Percentiles rank a stretch among this genome's conserved stretches.
Conservation (phyloP, 2,329 filamentous ascomycete species). For the Sporothrix pseudoabietina region DNA sequence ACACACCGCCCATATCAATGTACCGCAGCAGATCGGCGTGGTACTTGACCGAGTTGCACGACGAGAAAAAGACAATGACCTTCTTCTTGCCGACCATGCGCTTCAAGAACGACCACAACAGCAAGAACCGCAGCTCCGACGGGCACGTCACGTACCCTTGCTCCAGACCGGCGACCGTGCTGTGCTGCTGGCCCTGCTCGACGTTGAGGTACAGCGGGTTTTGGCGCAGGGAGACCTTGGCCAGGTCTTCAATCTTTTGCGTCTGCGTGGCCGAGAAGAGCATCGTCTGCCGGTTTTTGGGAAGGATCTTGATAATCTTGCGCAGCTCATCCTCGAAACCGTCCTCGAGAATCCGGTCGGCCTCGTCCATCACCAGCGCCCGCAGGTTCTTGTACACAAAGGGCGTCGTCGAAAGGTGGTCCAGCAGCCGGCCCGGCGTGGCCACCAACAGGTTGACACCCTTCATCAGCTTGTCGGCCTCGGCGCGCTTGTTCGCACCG, state of each 20-base stretch:
- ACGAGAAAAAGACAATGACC: slow-evolving; percentile 95
- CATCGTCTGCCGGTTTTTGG: slow-evolving; percentile 88
- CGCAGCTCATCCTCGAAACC: slow-evolving; percentile 99
- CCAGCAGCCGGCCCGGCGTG: slow-evolving; percentile 87
- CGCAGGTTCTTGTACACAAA: slow-evolving; percentile 93
- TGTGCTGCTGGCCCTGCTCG: slow-evolving; percentile 74
- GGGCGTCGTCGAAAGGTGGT: slow-evolving; percentile 90
- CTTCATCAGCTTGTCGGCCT: slow-evolving; percentile 91
- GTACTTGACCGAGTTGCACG: slow-evolving; percentile 93
- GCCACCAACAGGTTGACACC: slow-evolving; percentile 94
- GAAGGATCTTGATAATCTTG: slow-evolving; percentile 91
- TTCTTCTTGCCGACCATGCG: slow-evolving; percentile 94
- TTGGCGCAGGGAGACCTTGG: slow-evolving; percentile 85
- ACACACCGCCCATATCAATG: slow-evolving; percentile 75
- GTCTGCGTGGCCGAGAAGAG: slow-evolving; percentile 99
- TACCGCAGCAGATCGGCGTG: slow-evolving; percentile 95
- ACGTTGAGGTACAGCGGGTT: slow-evolving; percentile 97
- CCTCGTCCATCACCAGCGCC: slow-evolving; percentile 92
- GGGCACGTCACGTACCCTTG: slow-evolving; percentile 96
- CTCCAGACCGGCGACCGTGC: slow-evolving; percentile 89
- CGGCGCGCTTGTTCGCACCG: slow-evolving; percentile 85
- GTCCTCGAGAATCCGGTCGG: slow-evolving; percentile 92
- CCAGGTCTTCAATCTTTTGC: slow-evolving; percentile 96
- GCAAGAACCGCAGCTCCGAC: slow-evolving; percentile 86
- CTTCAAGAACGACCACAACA: slow-evolving; percentile 93